Evolutionary conservation across 768 basidiomycete species (phyloP).

Genomic region (Pilatotrama ljubarskyi): DNA sequence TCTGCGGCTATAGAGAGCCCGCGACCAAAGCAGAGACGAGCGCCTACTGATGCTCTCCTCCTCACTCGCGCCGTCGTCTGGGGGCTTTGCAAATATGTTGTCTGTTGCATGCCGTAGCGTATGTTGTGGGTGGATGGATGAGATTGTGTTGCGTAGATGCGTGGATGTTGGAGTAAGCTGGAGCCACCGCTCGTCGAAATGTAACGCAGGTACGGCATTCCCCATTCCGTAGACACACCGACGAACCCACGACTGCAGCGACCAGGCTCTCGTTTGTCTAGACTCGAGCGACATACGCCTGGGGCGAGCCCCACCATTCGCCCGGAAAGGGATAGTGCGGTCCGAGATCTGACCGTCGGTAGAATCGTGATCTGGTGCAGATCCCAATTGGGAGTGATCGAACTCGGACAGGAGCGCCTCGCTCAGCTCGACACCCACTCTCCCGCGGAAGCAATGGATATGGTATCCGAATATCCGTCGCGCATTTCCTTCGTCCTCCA

Average conservation of each 20-base stretch:
- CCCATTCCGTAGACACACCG: conserved; percentile 2
- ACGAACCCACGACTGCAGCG: not conserved
- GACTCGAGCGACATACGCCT: not conserved
- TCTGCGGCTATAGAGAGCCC: not conserved
- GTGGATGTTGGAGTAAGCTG: not conserved
- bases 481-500: conserved; percentile 13
- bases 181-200: not conserved
- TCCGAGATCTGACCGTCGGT: not conserved
- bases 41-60: no score
- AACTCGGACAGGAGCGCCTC: conserved; percentile 9
- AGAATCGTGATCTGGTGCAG: not conserved
- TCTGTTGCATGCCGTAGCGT: no score
- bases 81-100: not conserved
- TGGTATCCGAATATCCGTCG: conserved; percentile 18
- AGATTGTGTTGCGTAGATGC: not conserved
- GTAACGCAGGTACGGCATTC: not conserved
- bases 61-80: no score
- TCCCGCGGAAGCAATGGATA: conserved; percentile 11
- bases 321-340: not conserved
- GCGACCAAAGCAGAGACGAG: no score
- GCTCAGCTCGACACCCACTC: not conserved
- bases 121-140: no score
- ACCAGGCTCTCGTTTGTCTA: not conserved
- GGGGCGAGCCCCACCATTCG: conserved; percentile 7
- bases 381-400: conserved; percentile 14